Evolutionary conservation across 139 green algal genomes (phyloP).

Genomic region (Dunaliella primolecta): DNA sequence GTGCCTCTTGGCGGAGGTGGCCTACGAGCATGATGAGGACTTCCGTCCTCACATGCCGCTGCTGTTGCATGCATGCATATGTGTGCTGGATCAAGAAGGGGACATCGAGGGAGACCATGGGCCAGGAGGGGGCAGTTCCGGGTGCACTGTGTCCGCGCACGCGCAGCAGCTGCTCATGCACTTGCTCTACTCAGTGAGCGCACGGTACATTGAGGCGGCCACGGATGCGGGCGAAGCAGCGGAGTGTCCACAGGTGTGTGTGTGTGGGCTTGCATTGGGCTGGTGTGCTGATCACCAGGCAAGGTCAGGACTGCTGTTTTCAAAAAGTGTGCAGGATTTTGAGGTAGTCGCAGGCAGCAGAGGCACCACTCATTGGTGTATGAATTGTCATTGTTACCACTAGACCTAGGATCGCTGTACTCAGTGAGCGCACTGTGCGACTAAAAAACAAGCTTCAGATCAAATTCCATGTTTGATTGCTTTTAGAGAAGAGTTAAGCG

Average conservation of each 20-base stretch:
- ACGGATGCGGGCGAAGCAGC: not conserved
- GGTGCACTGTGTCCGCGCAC: not conserved
- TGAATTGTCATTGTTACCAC: too few species aligned
- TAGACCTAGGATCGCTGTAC: too few species aligned
- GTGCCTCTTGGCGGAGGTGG: constrained; percentile 84
- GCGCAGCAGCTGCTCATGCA: constrained; percentile 71
- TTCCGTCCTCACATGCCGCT: constrained; percentile 77
- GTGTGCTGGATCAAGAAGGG: constrained; percentile 14
- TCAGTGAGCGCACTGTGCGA: too few species aligned
- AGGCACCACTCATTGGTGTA: too few species aligned
- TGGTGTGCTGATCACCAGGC: not conserved
- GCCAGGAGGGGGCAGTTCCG: not conserved
- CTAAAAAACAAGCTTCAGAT: too few species aligned
- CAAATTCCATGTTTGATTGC: too few species aligned
- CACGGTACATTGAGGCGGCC: constrained; percentile 14
- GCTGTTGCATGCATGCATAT: constrained; percentile 68
- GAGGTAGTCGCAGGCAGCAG: too few species aligned
- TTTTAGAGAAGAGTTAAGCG: too few species aligned
- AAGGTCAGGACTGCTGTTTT: too few species aligned
- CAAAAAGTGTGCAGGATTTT: too few species aligned
- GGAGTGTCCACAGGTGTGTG: constrained; percentile 2
- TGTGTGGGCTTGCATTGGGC: not conserved
- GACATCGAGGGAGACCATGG: not conserved
- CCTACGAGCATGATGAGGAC: constrained; percentile 87
- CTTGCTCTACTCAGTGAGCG: constrained; percentile 59